Conservation (phyloP, 306 rosid species). For the Potentilla sterilis region DNA sequence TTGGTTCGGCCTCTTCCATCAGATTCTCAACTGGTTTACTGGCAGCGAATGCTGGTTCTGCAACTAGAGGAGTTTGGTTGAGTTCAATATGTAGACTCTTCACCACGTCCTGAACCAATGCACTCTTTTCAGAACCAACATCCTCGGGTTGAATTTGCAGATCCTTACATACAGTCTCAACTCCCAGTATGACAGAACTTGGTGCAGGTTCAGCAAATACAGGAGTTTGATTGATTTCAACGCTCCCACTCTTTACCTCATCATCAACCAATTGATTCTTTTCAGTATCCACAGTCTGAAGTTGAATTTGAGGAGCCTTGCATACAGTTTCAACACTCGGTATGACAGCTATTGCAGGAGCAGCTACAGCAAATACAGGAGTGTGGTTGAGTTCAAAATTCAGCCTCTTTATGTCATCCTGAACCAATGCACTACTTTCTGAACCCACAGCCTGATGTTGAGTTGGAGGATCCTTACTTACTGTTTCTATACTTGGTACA, state of each 20-base stretch:
- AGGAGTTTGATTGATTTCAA: constrained; percentile 33
- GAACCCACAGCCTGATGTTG: constrained; percentile 25
- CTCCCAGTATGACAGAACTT: constrained; percentile 22
- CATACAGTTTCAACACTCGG: constrained; percentile 18
- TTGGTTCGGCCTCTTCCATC: constrained; percentile 25
- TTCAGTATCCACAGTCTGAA: constrained; percentile 18
- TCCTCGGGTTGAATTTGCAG: constrained; percentile 26
- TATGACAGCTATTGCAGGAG: background rate
- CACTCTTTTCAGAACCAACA: constrained; percentile 27
- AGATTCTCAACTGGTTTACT: constrained; percentile 21
- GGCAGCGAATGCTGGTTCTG: constrained; percentile 25
- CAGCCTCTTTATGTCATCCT: constrained; percentile 25
- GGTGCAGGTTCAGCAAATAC: constrained; percentile 1
- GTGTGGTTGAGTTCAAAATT: constrained; percentile 36
- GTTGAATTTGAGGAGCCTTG: constrained; percentile 26
- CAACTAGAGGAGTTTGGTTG: constrained; percentile 31
- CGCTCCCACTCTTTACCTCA: constrained; percentile 27
- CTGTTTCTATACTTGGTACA: constrained; percentile 23
- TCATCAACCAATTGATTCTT: constrained; percentile 27
- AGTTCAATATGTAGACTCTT: constrained; percentile 31
- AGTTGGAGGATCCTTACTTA: constrained; percentile 23
- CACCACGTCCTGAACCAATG: constrained; percentile 27
- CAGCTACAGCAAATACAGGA: constrained; percentile 34
- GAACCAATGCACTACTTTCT: constrained; percentile 30
- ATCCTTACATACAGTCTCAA: constrained; percentile 23